phyloP scores from a whole-genome alignment of 1,284 basidiomycete species.

The Tilletiopsis washingtonensis region DNA sequence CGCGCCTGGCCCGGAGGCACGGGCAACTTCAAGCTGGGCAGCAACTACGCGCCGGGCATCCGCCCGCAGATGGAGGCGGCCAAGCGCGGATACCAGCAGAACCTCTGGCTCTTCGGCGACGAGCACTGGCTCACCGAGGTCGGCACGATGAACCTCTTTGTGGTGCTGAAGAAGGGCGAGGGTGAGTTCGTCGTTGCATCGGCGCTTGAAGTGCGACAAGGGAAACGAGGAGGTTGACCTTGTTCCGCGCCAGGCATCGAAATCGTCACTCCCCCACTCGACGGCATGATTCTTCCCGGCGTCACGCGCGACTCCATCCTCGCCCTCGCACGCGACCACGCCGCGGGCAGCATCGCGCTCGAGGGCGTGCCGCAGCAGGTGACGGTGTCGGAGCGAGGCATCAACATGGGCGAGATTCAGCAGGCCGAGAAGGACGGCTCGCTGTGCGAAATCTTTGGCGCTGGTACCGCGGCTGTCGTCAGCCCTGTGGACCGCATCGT shows the following conservation, averaged over 20 bases:
- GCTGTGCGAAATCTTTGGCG: slow-evolving; percentile 85
- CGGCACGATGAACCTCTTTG: slow-evolving; percentile 95
- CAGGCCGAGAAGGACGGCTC: slow-evolving; percentile 62
- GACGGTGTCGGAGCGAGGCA: slow-evolving; percentile 69
- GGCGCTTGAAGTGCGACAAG: not conserved
- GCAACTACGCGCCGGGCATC: slow-evolving; percentile 44
- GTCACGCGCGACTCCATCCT: slow-evolving; percentile 84
- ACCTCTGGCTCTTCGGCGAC: slow-evolving; percentile 72
- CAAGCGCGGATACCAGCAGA: slow-evolving; percentile 78
- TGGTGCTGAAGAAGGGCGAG: slow-evolving; percentile 68
- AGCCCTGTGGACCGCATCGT: slow-evolving; percentile 57
- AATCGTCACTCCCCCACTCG: slow-evolving; percentile 63
- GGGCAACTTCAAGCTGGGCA: slow-evolving; percentile 44
- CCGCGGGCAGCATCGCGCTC: slow-evolving; percentile 53
- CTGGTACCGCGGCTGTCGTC: slow-evolving; percentile 61
- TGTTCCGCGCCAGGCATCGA: slow-evolving; percentile 12
- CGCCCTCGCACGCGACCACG: slow-evolving; percentile 68
- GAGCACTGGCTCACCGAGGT: slow-evolving; percentile 48
- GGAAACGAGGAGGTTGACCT: not conserved
- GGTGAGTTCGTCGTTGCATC: too few relatives aligned
- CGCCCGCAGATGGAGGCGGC: slow-evolving; percentile 75
- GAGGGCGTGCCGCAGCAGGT: slow-evolving; percentile 52
- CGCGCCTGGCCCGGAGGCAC: slow-evolving; percentile 46
- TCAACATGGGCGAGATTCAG: slow-evolving; percentile 82
- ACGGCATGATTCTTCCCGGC: slow-evolving; percentile 91